Evolutionary conservation across 2,329 filamentous ascomycete genomes (phyloP).

Genomic region (Pseudocercospora crystallina): DNA sequence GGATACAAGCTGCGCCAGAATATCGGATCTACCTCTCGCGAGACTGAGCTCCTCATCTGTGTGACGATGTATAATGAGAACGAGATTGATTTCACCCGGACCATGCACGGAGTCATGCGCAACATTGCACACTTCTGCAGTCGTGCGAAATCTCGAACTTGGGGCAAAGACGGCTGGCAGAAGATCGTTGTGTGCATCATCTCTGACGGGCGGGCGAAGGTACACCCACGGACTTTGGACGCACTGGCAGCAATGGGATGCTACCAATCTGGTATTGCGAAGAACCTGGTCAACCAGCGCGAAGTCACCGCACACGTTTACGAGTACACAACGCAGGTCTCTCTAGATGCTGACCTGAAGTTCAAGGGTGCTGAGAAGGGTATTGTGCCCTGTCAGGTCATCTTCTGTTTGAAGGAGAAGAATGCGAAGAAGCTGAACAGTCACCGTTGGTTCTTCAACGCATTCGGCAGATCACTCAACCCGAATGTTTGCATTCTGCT

Average conservation of each 20-base stretch:
- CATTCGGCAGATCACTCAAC: conserved; percentile 86
- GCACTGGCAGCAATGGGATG: conserved; percentile 95
- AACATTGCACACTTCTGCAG: conserved; percentile 97
- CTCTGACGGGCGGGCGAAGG: conserved; percentile 88
- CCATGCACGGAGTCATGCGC: conserved; percentile 98
- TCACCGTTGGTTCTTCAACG: conserved; percentile 99
- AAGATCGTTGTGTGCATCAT: conserved; percentile 99
- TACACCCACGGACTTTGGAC: conserved; percentile 90
- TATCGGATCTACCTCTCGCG: conserved; percentile 76
- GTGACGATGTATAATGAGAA: conserved; percentile 99
- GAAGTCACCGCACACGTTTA: conserved; percentile 97
- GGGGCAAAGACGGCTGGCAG: conserved; percentile 97
- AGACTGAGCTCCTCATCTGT: conserved; percentile 95
- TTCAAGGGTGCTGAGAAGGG: conserved; percentile 99
- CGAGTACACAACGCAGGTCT: conserved; percentile 98
- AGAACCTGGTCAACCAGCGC: conserved; percentile 95
- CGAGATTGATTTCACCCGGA: conserved; percentile 92
- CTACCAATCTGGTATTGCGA: conserved; percentile 97
- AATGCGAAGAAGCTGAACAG: conserved; percentile 98
- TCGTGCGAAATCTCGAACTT: conserved; percentile 85
- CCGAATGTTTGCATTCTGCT: conserved; percentile 96
- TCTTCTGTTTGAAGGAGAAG: conserved; percentile 97
- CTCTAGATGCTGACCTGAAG: conserved; percentile 89
- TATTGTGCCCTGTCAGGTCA: conserved; percentile 95
- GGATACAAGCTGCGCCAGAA: conserved; percentile 93